phyloP scores from a whole-genome alignment of 257 asterid genomes.

The Solanum tarijense region DNA sequence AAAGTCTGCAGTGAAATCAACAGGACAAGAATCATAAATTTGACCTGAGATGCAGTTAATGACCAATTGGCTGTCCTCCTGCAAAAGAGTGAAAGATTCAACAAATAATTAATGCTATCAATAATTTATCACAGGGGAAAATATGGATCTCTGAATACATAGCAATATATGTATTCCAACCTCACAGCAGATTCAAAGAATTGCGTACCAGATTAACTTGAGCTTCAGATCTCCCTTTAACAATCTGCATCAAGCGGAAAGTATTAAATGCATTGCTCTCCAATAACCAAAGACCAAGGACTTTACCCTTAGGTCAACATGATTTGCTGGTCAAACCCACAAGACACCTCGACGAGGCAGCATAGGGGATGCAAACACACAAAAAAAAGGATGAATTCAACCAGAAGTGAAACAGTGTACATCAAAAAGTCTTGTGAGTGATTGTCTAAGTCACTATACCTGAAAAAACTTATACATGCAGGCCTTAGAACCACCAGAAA shows the following conservation, averaged over 20 bases:
- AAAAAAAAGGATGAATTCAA: background rate
- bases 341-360: background rate
- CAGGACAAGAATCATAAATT: slow-evolving; percentile 87
- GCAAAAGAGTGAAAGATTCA: slow-evolving; percentile 15
- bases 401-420: background rate
- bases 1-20: slow-evolving; percentile 56
- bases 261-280: background rate
- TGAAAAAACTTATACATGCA: slow-evolving; percentile 87
- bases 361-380: background rate
- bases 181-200: background rate
- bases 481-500: slow-evolving; percentile 90
- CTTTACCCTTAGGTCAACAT: background rate
- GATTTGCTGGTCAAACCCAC: background rate
- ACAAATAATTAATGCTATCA: background rate
- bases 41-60: slow-evolving; percentile 78
- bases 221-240: slow-evolving; percentile 69
- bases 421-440: background rate
- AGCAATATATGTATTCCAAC: background rate
- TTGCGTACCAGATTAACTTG: slow-evolving; percentile 55
- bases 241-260: slow-evolving; percentile 41
- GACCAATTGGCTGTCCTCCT: slow-evolving; percentile 73
- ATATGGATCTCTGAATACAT: background rate
- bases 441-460: slow-evolving; percentile 29
- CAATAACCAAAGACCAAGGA: background rate
- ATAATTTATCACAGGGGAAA: background rate